Evolutionary conservation across 139 green algal genomes (phyloP), one percentile per base, ranked within the genome.

Genomic region (Astrephomene gubernaculifera): DNA sequence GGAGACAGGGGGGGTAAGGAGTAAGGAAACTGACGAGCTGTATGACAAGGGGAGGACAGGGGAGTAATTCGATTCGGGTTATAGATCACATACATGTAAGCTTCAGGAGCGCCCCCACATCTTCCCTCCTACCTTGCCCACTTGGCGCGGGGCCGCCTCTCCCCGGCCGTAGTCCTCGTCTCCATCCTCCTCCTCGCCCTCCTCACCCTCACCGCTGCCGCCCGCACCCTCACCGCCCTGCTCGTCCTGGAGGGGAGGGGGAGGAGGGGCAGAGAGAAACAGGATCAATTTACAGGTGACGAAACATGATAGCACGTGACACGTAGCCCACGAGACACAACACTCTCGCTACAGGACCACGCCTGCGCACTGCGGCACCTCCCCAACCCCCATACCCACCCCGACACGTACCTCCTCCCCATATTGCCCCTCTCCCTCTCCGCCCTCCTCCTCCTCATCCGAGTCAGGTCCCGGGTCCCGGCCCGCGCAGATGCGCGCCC

Each of bases 161-260:
- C 10, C 19, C 2, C 44, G 27, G 61, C 61, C 39, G 19, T 64
- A 70, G 31, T 79, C 83, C 35, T 88, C 69, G 29, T 89, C 73
- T 21, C 83, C 86, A 22, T 83, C 82, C 19, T 83, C 86, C 12
- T 87, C 72, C 39, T 83, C 88, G 64, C 60, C 81, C 8, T 86
- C 80, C 36, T 87, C 80, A 1, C 60, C 75, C 63, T 82, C 88
- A 29, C 36, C 76, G 33, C 87, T 68, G 75, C 53, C 86, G n/a
- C 39, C 44, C 17, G 81, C 86, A 6, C 49, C 41, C 36, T 91
- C 70, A 35, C 74, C 83, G 2, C 68, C 68, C n/a, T 87, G 75
- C 0, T 80, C 49, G 44, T 8, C 19, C 71, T 80, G 71, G 4
- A 49, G 61, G 61, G 49, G 49, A 57, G 49, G 12, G 49, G 49